Evolutionary conservation across 2,329 filamentous ascomycete genomes (phyloP), one percentile per base, ranked within the genome.

Genomic region (Colletotrichum chrysophilum): DNA sequence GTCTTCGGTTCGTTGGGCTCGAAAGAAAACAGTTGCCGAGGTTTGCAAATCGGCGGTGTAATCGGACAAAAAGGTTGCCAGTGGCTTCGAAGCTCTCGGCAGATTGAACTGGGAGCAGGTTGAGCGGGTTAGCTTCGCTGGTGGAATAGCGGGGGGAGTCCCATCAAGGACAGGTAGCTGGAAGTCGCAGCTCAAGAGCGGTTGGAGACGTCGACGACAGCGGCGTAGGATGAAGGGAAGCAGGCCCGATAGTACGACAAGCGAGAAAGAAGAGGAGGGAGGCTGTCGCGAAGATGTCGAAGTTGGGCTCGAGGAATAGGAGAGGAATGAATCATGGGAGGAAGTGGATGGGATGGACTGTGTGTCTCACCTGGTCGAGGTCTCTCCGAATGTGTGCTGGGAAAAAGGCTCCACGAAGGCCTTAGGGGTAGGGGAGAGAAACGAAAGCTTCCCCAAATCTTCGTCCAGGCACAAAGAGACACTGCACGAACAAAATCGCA

Each of bases 401-500:
- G 58, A 32, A 74, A 61, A 64, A 76, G 70, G 70, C 64, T 76
- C 56, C 28, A 58, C 30, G 48, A 71, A 60, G 58, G 56, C 64
- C 28, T 61, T 16, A 21, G 38, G 60, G 60, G 68, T 52, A 69
- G 58, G 70, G 48, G 70, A 65, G 62, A 75, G 64, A 74, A 76
- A 76, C 43, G 70, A 76, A 48, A 65, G 58, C 70, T 72, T 72
- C 70, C 58, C 74, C 74, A 65, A 58, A 61, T 74, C 64, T 65
- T 76, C 58, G 64, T 74, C 70, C 74, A 74, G 72, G 55, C 60
- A 48, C 60, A 38, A 74, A 68, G 52, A 55, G 43, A 60, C 14
- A 62, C 70, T 74, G 70, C 55, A 71, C 74, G 62, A 71, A 83
- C 81, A 84, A 83, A 83, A 83, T 85, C 83, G 80, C 80, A 85